Conservation (phyloP, 345 rosid genomes). For the Salix exigua region DNA sequence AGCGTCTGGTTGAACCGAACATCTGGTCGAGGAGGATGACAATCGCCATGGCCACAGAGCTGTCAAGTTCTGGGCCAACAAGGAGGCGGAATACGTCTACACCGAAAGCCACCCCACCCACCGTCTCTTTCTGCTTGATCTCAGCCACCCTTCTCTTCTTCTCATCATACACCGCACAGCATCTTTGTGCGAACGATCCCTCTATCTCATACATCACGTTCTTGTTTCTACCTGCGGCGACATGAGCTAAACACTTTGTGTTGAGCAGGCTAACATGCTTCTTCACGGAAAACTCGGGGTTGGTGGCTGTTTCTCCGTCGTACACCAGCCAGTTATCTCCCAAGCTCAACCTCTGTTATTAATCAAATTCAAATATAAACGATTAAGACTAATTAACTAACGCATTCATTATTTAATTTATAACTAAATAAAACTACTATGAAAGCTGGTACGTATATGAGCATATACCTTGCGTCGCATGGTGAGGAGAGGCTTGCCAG, state of each 20-base stretch:
- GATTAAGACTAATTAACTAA: background rate
- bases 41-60: constrained; percentile 66
- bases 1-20: constrained; percentile 61
- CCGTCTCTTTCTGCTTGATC: constrained; percentile 59
- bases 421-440: too few relatives aligned
- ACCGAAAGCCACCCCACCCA: constrained; percentile 62
- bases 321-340: constrained; percentile 79
- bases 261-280: constrained; percentile 49
- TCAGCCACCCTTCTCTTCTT: constrained; percentile 54
- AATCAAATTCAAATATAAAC: background rate
- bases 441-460: too few relatives aligned
- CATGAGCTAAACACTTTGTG: constrained; percentile 53
- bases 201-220: constrained; percentile 56
- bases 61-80: constrained; percentile 60
- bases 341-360: constrained; percentile 54
- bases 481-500: constrained; percentile 85
- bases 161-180: constrained; percentile 62
- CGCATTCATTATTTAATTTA: background rate
- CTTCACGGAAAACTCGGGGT: constrained; percentile 51
- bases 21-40: constrained; percentile 87
- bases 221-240: constrained; percentile 12
- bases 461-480: constrained; percentile 77
- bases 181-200: constrained; percentile 66
- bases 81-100: constrained; percentile 68
- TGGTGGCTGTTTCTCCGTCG: constrained; percentile 62